Conservation (phyloP, 139 green algal species). For the Diplosphaera chodatii region DNA sequence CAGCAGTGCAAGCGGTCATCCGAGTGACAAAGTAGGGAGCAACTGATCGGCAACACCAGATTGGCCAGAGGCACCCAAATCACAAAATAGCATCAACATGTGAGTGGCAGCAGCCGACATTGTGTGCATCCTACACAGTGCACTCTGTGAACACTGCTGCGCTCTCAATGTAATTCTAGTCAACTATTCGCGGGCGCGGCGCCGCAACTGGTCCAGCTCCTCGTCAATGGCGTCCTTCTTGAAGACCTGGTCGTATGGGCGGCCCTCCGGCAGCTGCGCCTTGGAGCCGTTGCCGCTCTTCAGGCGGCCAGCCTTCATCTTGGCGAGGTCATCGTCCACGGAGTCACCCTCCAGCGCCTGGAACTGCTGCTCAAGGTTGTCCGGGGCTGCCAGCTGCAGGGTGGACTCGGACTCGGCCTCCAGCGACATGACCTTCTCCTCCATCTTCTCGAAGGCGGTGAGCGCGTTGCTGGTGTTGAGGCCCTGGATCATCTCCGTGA, state of each 20-base stretch:
- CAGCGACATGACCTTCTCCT: conserved; percentile 96
- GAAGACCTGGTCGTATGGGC: conserved; percentile 5
- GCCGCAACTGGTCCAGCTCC: conserved; percentile 75
- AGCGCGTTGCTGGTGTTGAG: conserved; percentile 83
- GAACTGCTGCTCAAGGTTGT: conserved; percentile 80
- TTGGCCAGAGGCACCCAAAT: too few species aligned
- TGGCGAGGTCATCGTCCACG: conserved; percentile 88
- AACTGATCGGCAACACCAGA: too few species aligned
- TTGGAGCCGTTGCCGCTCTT: conserved; percentile 50
- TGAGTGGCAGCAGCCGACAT: too few species aligned
- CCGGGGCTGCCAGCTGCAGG: conserved; percentile 52
- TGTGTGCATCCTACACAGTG: too few species aligned
- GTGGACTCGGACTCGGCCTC: conserved; percentile 88
- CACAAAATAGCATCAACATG: too few species aligned
- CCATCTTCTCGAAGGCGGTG: conserved; percentile 96
- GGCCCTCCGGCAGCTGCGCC: conserved; percentile 40
- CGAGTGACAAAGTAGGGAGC: too few species aligned
- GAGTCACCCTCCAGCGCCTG: conserved; percentile 67
- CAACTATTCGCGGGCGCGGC: conserved; percentile 17
- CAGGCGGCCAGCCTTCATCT: conserved; percentile 72
- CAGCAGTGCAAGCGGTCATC: too few species aligned
- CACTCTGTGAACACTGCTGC: too few species aligned
- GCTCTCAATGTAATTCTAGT: too few species aligned
- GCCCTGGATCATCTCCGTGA: conserved; percentile 47
- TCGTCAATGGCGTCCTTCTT: conserved; percentile 73